These are phyloP conservation scores for Inonotus hispidus DNA, from an alignment of 1,284 basidiomycete species.

Conservation along the genomic window DNA sequence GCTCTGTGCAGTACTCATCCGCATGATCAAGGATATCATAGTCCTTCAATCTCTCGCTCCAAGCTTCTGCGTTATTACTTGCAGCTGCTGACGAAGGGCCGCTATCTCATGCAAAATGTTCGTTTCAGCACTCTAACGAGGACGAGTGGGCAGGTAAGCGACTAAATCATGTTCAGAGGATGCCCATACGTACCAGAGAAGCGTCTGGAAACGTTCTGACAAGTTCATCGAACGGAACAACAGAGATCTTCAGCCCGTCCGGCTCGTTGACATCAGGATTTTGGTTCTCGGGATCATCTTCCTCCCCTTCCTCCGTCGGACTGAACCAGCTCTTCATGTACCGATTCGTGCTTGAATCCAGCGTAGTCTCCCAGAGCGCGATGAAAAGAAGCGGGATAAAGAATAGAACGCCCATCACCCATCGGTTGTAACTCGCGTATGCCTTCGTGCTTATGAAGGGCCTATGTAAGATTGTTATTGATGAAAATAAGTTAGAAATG, in stretches of 20 bases:
- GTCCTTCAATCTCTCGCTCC: not conserved
- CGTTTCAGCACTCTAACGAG: slow-evolving; percentile 60
- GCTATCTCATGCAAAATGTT: slow-evolving; percentile 63
- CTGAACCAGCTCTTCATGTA: slow-evolving; percentile 69
- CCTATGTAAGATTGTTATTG: slow-evolving; percentile 30
- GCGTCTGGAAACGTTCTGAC: slow-evolving; percentile 76
- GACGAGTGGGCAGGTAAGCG: not conserved
- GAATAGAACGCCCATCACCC: slow-evolving; percentile 75
- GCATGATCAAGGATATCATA: not conserved
- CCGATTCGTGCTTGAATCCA: slow-evolving; percentile 43
- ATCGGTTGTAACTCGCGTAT: slow-evolving; percentile 71
- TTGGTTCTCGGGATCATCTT: slow-evolving; percentile 47
- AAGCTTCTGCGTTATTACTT: slow-evolving; percentile 20
- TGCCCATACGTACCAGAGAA: slow-evolving; percentile 47
- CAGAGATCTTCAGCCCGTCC: slow-evolving; percentile 66
- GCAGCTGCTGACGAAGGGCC: slow-evolving; percentile 52
- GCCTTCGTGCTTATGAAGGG: slow-evolving; percentile 39
- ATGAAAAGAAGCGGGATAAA: slow-evolving; percentile 73
- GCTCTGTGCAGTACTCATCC: too few species aligned
- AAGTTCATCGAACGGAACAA: slow-evolving; percentile 70
- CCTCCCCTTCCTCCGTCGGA: slow-evolving; percentile 60
- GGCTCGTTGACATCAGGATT: slow-evolving; percentile 61
- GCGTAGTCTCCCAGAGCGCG: slow-evolving; percentile 69
- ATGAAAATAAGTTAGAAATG: not conserved
- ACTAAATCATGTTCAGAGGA: not conserved